A percentile compares a stretch with the other conserved stretches of the same genome.
These are phyloP conservation scores for Neohortaea acidophila DNA, from an alignment of 495 filamentous ascomycete genomes.

Conservation along the genomic window DNA sequence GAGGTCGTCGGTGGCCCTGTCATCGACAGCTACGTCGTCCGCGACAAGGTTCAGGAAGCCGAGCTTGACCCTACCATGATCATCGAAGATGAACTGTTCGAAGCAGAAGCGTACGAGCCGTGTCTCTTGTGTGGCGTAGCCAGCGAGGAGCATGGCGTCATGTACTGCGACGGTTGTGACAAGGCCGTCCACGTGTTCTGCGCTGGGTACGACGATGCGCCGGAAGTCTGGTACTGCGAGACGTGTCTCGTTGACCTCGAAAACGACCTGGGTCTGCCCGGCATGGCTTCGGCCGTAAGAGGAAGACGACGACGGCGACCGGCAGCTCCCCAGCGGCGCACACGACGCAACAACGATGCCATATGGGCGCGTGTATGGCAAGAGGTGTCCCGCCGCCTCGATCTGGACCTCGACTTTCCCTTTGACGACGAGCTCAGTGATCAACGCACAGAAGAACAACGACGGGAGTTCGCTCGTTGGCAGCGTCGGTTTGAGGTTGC, in stretches of 20 bases:
- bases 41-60: conserved; percentile 77
- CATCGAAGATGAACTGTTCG: conserved; percentile 44
- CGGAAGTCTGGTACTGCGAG: conserved; percentile 74
- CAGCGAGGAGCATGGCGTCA: conserved; percentile 49
- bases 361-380: conserved; percentile 57
- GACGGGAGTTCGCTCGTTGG: conserved; percentile 55
- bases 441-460: conserved; percentile 38
- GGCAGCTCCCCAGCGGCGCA: conserved; percentile 6
- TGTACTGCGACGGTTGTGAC: conserved; percentile 81
- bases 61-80: conserved; percentile 74
- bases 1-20: conserved; percentile 55
- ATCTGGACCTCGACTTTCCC: conserved; percentile 77
- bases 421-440: conserved; percentile 55
- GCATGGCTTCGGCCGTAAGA: conserved; percentile 4
- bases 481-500: conserved; percentile 67
- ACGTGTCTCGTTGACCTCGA: conserved; percentile 45
- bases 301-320: not conserved
- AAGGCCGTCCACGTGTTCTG: conserved; percentile 73
- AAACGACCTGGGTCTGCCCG: conserved; percentile 18
- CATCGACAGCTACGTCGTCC: conserved; percentile 67
- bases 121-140: conserved; percentile 71
- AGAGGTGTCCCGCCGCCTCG: conserved; percentile 46
- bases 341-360: conserved; percentile 25
- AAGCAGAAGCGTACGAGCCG: conserved; percentile 50
- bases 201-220: conserved; percentile 59